These are phyloP conservation scores for Candida railenensis DNA, from an alignment of 805 yeast species.

Conservation along the genomic window DNA sequence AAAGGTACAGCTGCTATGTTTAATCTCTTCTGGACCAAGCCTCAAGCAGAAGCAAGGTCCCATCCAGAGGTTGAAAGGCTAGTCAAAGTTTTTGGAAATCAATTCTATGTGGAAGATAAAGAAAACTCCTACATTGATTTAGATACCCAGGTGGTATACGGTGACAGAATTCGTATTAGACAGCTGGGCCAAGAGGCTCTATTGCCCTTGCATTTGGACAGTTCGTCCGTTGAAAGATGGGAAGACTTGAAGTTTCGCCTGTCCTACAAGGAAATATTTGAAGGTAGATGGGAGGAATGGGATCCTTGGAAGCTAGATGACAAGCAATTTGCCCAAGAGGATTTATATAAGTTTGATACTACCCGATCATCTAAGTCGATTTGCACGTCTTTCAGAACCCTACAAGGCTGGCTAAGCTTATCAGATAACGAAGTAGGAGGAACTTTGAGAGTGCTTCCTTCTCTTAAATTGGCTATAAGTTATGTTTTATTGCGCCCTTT, in stretches of 20 bases:
- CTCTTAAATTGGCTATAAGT: conserved; percentile 33
- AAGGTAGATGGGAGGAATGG: conserved; percentile 40
- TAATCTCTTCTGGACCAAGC: conserved; percentile 37
- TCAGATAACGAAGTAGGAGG: conserved; percentile 35
- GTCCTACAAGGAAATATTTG: conserved; percentile 31
- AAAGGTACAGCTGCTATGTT: conserved; percentile 23
- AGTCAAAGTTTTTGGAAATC: conserved; percentile 21
- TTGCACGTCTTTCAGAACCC: conserved; percentile 37
- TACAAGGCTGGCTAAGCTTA: conserved; percentile 47
- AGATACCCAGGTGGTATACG: conserved; percentile 34
- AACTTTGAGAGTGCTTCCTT: conserved; percentile 36
- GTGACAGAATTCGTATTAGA: conserved; percentile 43
- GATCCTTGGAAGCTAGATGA: conserved; percentile 35
- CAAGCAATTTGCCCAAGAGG: conserved; percentile 28
- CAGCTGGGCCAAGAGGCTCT: conserved; percentile 33
- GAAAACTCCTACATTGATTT: conserved; percentile 23
- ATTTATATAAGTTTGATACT: conserved; percentile 21
- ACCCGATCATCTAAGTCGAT: conserved; percentile 7
- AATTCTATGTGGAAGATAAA: conserved; percentile 28
- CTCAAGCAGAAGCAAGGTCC: conserved; percentile 38
- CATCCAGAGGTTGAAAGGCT: conserved; percentile 32
- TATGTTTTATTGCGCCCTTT: conserved; percentile 42
- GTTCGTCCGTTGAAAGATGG: conserved; percentile 45
- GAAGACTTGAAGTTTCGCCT: conserved; percentile 36
- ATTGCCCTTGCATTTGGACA: conserved; percentile 41